Conservation (phyloP, 306 rosid species). For the Fragaria iinumae region DNA sequence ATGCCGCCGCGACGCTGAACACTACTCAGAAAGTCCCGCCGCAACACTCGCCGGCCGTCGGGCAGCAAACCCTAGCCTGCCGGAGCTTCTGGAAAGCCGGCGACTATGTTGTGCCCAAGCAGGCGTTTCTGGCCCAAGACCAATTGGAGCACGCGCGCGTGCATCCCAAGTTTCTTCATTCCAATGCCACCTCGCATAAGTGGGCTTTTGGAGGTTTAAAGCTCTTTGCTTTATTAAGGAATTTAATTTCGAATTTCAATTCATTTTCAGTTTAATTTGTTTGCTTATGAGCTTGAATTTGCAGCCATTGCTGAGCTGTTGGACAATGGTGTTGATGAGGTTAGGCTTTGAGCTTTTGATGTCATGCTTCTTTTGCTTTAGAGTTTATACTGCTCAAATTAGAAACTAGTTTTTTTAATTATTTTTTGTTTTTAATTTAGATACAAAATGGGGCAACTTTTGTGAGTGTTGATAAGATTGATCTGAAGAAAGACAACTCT, state of each 20-base stretch:
- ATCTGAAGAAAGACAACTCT: constrained; percentile 71
- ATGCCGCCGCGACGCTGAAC: constrained; percentile 11
- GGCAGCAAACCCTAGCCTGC: constrained; percentile 14
- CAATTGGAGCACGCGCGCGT: constrained; percentile 87
- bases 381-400: background rate
- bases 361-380: constrained; percentile 9
- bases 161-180: constrained; percentile 97
- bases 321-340: constrained; percentile 98
- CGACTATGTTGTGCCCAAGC: constrained; percentile 41
- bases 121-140: constrained; percentile 32
- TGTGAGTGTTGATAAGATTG: constrained; percentile 75
- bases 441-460: constrained; percentile 84
- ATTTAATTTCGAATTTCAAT: background rate
- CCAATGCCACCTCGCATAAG: constrained; percentile 94
- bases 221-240: background rate
- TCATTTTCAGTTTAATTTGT: background rate
- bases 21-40: background rate
- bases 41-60: background rate
- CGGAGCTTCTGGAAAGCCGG: constrained; percentile 95
- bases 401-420: no score
- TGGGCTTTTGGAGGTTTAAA: constrained; percentile 95
- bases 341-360: constrained; percentile 22
- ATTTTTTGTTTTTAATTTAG: constrained; percentile 35
- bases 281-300: background rate
- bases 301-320: constrained; percentile 96